A percentile compares a stretch with the other conserved stretches of the same genome.
phyloP scores from a whole-genome alignment of 164 flowering plant genomes.

The Chimonanthus praecox region DNA sequence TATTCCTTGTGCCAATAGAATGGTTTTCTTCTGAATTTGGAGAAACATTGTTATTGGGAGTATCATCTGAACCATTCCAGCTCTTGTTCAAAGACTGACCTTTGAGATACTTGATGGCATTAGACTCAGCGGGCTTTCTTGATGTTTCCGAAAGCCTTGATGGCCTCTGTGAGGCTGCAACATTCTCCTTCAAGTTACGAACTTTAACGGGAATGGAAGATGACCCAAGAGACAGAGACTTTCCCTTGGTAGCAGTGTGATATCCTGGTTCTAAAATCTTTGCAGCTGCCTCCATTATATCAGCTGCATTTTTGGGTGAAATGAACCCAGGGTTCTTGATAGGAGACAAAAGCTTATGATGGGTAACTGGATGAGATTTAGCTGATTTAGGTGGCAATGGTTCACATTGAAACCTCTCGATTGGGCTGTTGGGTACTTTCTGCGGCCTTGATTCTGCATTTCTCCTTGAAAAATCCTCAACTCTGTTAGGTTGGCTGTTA shows the following conservation, averaged over 20 bases:
- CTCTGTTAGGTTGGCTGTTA: constrained; percentile 22
- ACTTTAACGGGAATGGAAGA: constrained; percentile 37
- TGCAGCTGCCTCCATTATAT: constrained; percentile 87
- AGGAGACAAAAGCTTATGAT: constrained; percentile 82
- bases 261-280: constrained; percentile 66
- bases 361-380: constrained; percentile 62
- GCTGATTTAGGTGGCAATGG: constrained; percentile 74
- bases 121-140: constrained; percentile 47
- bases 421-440: constrained; percentile 22
- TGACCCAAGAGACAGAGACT: constrained; percentile 30
- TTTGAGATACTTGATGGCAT: constrained; percentile 59
- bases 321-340: constrained; percentile 60
- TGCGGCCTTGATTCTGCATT: constrained; percentile 36
- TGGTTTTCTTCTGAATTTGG: constrained; percentile 31
- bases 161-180: constrained; percentile 35
- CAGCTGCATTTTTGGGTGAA: constrained; percentile 58
- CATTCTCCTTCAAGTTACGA: constrained; percentile 48
- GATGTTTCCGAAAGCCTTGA: constrained; percentile 40
- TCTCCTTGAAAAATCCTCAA: constrained; percentile 27
- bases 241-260: constrained; percentile 26
- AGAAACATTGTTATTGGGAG: constrained; percentile 8
- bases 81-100: constrained; percentile 67
- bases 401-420: constrained; percentile 68
- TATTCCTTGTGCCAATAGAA: constrained; percentile 30
- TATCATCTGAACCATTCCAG: constrained; percentile 18